Conservation (phyloP, 192 early-diverging fungal species). For the Paraglomus brasilianum region DNA sequence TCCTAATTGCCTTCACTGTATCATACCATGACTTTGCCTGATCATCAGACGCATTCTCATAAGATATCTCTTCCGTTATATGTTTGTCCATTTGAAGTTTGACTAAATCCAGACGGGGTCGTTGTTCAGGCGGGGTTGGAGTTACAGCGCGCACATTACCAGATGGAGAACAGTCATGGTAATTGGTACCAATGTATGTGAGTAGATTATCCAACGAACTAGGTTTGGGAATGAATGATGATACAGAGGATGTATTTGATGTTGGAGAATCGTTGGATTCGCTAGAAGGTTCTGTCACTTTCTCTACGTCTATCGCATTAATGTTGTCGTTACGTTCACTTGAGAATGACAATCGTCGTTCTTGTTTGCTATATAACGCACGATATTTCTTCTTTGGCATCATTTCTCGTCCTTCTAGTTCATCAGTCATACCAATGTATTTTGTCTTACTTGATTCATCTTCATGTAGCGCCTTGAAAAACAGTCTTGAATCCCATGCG, state of each 20-base stretch:
- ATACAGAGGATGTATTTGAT: not conserved
- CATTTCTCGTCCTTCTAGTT: slow-evolving; percentile 34
- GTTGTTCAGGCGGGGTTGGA: slow-evolving; percentile 5
- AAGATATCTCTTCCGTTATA: slow-evolving; percentile 46
- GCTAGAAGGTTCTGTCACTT: slow-evolving; percentile 39
- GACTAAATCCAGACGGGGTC: slow-evolving; percentile 7
- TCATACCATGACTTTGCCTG: slow-evolving; percentile 46
- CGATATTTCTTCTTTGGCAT: slow-evolving; percentile 32
- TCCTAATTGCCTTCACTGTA: slow-evolving; percentile 38
- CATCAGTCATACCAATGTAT: slow-evolving; percentile 37
- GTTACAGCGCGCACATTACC: not conserved
- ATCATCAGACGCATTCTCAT: slow-evolving; percentile 40
- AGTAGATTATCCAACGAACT: slow-evolving; percentile 23
- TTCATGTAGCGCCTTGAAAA: slow-evolving; percentile 54
- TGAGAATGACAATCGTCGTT: not conserved
- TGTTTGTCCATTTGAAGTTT: slow-evolving; percentile 49
- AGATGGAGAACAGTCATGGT: not conserved
- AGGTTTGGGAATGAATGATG: slow-evolving; percentile 32
- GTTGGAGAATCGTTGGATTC: not conserved
- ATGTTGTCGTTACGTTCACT: slow-evolving; percentile 32
- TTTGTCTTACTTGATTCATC: slow-evolving; percentile 30
- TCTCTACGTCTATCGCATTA: slow-evolving; percentile 42
- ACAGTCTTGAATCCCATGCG: slow-evolving; percentile 76
- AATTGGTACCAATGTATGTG: not conserved
- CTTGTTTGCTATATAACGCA: not conserved